Evolutionary conservation across 768 basidiomycete species (phyloP), one percentile per base, ranked within the genome.

Genomic region (Phylloporus sp.): DNA sequence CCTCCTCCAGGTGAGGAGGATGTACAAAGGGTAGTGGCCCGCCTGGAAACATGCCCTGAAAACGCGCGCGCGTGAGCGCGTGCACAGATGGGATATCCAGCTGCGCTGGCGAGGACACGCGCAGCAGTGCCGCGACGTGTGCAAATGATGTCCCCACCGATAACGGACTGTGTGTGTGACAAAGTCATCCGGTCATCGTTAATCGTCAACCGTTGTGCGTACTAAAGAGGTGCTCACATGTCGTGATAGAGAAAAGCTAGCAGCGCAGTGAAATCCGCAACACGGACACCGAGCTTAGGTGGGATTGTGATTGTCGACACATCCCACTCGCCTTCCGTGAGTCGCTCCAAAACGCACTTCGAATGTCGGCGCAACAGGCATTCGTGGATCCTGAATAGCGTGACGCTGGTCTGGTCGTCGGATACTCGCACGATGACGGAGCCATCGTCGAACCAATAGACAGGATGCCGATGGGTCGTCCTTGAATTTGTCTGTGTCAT

Each of bases 231-330:
- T 34, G 78, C 83, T 75, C 67, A 88, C 87, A 65, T 65, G 60
- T 87, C 81, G 60, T 86, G 81, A 61, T 88, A 88, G 27, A 88
- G 60, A 67, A 86, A 78, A 52, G 75, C 74, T n/a, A 88, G 68
- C 43, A 89, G 64, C 1, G 70, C 73, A 43, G 78, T 77, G 6
- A 86, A 73, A 61, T 88, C 85, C 38, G 65, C 60, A 16, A 71
- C 66, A 34, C 59, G 62, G 44, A 80, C 71, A 28, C 67, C 63
- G 16, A 70, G 64, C 39, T 73, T 67, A 24, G 60, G 63, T 42
- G 79, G 77, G 36, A 80, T 59, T 24, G 41, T 59, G 47, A 42
- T 66, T 47, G 39, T 62, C 31, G 62, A 58, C 6, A 61, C 20
- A 2, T 53, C 48, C 26, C 8, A 48, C n/a, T 34, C 42, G 16